Evolutionary conservation across 1,284 basidiomycete species (phyloP), one percentile per base, ranked within the genome.

Genomic region (Somion occarium): DNA sequence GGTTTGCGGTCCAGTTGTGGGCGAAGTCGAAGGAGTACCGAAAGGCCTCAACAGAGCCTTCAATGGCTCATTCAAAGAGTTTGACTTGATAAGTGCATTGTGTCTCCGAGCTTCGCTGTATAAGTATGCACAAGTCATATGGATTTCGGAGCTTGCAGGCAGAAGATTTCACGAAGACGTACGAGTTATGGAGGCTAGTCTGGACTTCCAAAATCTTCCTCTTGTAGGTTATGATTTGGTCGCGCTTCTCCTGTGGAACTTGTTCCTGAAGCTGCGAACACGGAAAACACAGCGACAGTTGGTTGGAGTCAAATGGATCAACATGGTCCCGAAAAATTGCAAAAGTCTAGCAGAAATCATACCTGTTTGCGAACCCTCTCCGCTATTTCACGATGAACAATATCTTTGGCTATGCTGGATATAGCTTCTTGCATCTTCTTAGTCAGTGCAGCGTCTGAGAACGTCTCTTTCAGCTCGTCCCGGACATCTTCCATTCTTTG

Each of bases 61-160:
- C 23, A 81, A 64, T 7, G 71, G 73, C 20, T 72, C 69, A 38
- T 66, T 68, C 7, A 71, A 57, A 13, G 68, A 67, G 46, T 69
- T 64, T 0, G 67, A 62, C 9, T 65, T 65, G 37, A 77, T 67
- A 15, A 70, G 66, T 3, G 72, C 68, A 57, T 80, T 80, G 54
- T 74, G 70, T 24, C 73, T 69, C 15, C 76, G 70, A 4, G 78
- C 76, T 61, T 80, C 77, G 1, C 79, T 81, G 56, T 12, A 56
- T 34, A 38, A 19, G n/a, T n/a, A n/a, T 27, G 44, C 49, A 38
- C 15, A 34, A 18, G n/a, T 3, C n/a, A 30, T 38, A 26, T 24
- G 12, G 27, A 13, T 23, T n/a, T 24, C n/a, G n/a, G n/a, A 38
- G 43, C 20, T 18, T 37, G 25, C 12, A 38, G 53, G 34, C 43